Evolutionary conservation across 2,329 filamentous ascomycete genomes (phyloP).

Genomic region (Alternaria sp.): DNA sequence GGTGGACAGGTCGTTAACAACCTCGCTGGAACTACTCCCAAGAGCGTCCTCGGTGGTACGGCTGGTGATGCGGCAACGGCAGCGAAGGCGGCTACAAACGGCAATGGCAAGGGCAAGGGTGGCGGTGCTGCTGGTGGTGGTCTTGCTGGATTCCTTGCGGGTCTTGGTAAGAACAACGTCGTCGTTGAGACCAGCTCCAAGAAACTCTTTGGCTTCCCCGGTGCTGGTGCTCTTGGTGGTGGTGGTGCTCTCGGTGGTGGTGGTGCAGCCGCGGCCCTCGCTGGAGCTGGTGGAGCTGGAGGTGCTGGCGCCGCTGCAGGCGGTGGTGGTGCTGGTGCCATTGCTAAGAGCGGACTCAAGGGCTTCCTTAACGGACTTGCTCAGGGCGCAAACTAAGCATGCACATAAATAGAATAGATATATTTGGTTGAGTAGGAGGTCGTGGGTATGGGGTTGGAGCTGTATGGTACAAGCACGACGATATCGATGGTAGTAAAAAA

Average conservation of each 20-base stretch:
- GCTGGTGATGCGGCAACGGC: conserved; percentile 13
- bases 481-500: background rate
- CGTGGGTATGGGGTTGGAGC: background rate
- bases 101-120: background rate
- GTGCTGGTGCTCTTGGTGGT: background rate
- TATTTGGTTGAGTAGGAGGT: background rate
- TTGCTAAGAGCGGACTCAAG: background rate
- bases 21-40: conserved; percentile 30
- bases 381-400: background rate
- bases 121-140: background rate
- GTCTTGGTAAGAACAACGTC: background rate
- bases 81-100: background rate
- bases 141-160: conserved; percentile 1
- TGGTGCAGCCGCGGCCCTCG: background rate
- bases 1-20: conserved; percentile 30
- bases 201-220: background rate
- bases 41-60: conserved; percentile 16
- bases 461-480: background rate
- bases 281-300: background rate
- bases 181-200: background rate
- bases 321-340: background rate
- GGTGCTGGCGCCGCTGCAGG: background rate
- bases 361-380: background rate
- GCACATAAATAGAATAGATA: background rate
- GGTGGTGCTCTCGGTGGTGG: background rate